Evolutionary conservation across 192 early-diverging fungal species (phyloP).

Genomic region (Chytriomyces sp.): DNA sequence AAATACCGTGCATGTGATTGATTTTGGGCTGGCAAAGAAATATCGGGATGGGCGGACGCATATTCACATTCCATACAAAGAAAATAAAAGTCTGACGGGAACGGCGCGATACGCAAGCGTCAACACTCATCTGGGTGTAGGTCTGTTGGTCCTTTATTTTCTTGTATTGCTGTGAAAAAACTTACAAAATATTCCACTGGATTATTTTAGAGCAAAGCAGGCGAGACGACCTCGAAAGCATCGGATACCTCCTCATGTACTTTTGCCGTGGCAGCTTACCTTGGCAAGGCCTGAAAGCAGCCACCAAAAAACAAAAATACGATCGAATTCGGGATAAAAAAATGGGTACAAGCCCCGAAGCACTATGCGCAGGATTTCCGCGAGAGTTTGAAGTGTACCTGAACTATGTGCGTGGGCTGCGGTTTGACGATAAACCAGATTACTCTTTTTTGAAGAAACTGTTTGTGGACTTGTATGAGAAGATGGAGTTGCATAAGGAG

Average conservation of each 20-base stretch:
- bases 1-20: constrained; percentile 68
- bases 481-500: constrained; percentile 83
- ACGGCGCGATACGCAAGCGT: constrained; percentile 66
- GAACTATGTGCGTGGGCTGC: constrained; percentile 82
- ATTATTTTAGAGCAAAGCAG: constrained; percentile 76
- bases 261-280: constrained; percentile 87
- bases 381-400: constrained; percentile 87
- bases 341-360: constrained; percentile 82
- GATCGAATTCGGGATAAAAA: constrained; percentile 95
- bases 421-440: constrained; percentile 94
- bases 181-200: background rate
- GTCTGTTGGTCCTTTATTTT: constrained; percentile 29
- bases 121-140: constrained; percentile 68
- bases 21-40: constrained; percentile 70
- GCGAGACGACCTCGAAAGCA: constrained; percentile 88
- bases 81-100: constrained; percentile 70
- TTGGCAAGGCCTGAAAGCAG: constrained; percentile 91
- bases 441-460: constrained; percentile 87
- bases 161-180: background rate
- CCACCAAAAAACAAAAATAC: constrained; percentile 91
- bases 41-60: constrained; percentile 66
- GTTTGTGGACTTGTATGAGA: constrained; percentile 82
- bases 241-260: constrained; percentile 92
- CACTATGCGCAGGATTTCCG: constrained; percentile 77
- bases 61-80: constrained; percentile 68